Conservation (phyloP, 2,329 filamentous ascomycete genomes). For the Hymenoscyphus repandus region DNA sequence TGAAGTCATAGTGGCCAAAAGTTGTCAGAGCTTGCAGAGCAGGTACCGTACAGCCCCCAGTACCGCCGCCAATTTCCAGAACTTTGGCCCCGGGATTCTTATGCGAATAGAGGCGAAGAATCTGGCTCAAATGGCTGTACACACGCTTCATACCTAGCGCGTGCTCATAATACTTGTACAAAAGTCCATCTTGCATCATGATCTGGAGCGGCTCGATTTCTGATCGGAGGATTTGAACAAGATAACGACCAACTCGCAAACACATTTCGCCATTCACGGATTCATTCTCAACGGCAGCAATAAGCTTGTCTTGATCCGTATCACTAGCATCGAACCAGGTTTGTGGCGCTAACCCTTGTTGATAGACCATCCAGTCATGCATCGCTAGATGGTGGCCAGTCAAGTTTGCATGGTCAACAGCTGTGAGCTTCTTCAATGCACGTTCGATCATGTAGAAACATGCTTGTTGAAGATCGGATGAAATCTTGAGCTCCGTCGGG, state of each 20-base stretch:
- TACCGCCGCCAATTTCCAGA: slow-evolving; percentile 22
- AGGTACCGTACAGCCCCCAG: slow-evolving; percentile 6
- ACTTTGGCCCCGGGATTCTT: slow-evolving; percentile 15
- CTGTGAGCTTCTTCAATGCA: no score
- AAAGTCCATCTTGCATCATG: slow-evolving; percentile 2
- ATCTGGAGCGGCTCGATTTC: slow-evolving; percentile 4
- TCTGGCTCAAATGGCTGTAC: not conserved
- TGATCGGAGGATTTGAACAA: not conserved
- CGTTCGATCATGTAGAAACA: no score
- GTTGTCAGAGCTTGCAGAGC: slow-evolving; percentile 13
- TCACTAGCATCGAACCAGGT: no score
- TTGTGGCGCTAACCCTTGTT: no score
- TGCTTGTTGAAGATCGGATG: no score
- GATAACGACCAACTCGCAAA: not conserved
- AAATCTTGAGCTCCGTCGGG: no score
- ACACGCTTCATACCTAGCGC: not conserved
- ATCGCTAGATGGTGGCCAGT: no score
- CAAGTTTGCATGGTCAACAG: no score
- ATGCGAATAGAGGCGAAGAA: not conserved
- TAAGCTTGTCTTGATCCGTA: not conserved
- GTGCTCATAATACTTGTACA: slow-evolving; percentile 1
- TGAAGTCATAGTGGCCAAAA: slow-evolving; percentile 18
- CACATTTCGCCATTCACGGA: not conserved
- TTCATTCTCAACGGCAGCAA: not conserved
- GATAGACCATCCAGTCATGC: no score